phyloP scores from a whole-genome alignment of 352 stramenopile species.

The Pythium periplocum region DNA sequence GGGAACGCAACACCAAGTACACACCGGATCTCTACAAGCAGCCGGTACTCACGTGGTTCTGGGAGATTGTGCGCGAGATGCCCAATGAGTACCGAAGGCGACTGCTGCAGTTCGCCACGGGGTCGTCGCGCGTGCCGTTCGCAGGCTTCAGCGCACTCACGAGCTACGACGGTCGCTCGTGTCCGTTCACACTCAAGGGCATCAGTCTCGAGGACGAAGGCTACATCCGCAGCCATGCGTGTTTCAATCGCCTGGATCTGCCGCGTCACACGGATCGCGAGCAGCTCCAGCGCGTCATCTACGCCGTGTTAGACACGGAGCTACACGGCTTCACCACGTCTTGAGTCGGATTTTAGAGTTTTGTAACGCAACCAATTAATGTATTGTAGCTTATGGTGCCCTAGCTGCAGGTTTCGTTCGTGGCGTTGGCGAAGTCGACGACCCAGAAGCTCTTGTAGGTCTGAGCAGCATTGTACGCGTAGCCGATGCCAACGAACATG shows the following conservation, averaged over 20 bases:
- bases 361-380: too few relatives aligned
- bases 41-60: conserved; percentile 15
- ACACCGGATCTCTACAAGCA: conserved; percentile 9
- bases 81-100: conserved; percentile 24
- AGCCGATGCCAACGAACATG: conserved; percentile 25
- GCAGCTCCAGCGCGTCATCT: too few relatives aligned
- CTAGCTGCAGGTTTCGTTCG: conserved; percentile 7
- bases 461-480: conserved; percentile 18
- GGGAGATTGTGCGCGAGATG: conserved; percentile 56
- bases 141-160: conserved; percentile 17
- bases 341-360: too few relatives aligned
- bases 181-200: conserved; percentile 26
- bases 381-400: too few relatives aligned
- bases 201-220: conserved; percentile 6
- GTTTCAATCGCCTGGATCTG: conserved; percentile 87
- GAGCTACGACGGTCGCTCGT: conserved; percentile 19
- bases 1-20: conserved; percentile 65
- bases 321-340: too few relatives aligned
- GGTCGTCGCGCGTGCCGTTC: conserved; percentile 10
- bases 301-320: too few relatives aligned
- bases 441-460: conserved; percentile 25
- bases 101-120: conserved; percentile 34
- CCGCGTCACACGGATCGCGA: conserved; percentile 10
- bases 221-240: conserved; percentile 41
- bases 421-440: conserved; percentile 19